phyloP scores from a whole-genome alignment of 2,329 filamentous ascomycete genomes.

The Cercospora berteroae region DNA sequence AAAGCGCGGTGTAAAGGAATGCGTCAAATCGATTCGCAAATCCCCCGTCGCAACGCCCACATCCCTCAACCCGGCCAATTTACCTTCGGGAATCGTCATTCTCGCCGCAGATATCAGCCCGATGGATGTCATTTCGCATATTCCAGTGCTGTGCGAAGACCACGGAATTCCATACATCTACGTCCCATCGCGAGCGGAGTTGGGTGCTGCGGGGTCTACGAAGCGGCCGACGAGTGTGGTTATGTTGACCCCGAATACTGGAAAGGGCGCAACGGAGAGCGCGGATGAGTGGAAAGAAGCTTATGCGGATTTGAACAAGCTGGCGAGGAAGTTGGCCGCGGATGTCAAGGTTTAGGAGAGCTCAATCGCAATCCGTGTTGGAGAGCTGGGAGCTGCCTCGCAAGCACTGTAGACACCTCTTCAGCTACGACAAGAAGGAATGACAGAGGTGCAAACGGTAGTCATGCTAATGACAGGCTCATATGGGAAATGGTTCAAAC shows the following conservation, averaged over 20 bases:
- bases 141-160: slow-evolving; percentile 96
- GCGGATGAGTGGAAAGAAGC: slow-evolving; percentile 59
- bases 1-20: slow-evolving; percentile 97
- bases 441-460: not conserved
- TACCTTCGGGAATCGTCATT: slow-evolving; percentile 72
- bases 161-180: slow-evolving; percentile 97
- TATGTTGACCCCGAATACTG: slow-evolving; percentile 64
- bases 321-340: slow-evolving; percentile 59
- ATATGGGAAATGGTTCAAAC: not conserved
- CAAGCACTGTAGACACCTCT: not conserved
- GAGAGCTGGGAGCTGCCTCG: not conserved
- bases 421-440: not conserved
- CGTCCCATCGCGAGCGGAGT: slow-evolving; percentile 85
- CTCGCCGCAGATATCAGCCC: slow-evolving; percentile 97
- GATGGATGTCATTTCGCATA: slow-evolving; percentile 97
- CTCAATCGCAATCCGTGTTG: too few relatives aligned
- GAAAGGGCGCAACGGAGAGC: slow-evolving; percentile 48
- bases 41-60: slow-evolving; percentile 67
- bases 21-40: slow-evolving; percentile 97
- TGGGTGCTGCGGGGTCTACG: slow-evolving; percentile 88
- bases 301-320: slow-evolving; percentile 58
- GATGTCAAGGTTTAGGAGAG: slow-evolving; percentile 51
- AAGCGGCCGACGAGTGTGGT: slow-evolving; percentile 96
- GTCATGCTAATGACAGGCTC: not conserved
- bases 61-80: slow-evolving; percentile 49